These are phyloP conservation scores for Naganishia randhawae DNA, from an alignment of 768 basidiomycete genomes.

Conservation along the genomic window DNA sequence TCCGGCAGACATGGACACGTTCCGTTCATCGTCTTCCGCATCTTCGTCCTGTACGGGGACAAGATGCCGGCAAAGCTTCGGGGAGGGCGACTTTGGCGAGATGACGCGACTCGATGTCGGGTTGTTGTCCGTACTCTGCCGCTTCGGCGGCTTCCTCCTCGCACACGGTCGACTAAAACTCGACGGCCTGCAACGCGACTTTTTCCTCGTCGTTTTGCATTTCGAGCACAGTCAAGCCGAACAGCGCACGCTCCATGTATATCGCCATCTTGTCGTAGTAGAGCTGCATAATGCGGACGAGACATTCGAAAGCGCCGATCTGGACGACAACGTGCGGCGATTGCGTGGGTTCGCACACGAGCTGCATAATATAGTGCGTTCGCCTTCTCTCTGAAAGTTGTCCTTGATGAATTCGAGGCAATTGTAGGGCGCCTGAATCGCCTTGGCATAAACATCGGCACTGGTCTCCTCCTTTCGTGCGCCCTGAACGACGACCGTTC, in stretches of 20 bases:
- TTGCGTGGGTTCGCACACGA: constrained; percentile 97
- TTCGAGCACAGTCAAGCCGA: constrained; percentile 95
- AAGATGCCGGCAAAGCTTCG: constrained; percentile 93
- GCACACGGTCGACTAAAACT: constrained; percentile 99
- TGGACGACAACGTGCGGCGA: constrained; percentile 73
- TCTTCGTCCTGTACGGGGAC: constrained; percentile 87
- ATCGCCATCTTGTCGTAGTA: constrained; percentile 99
- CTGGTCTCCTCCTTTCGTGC: constrained; percentile 93
- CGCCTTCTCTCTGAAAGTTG: constrained; percentile 98
- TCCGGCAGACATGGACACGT: constrained; percentile 92
- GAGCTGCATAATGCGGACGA: constrained; percentile 92
- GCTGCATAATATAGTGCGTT: constrained; percentile 99
- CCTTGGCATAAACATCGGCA: constrained; percentile 82
- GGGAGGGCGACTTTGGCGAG: constrained; percentile 92
- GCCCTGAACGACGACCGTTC: constrained; percentile 97
- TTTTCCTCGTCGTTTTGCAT: constrained; percentile 91
- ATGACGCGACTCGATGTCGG: constrained; percentile 77
- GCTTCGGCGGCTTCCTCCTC: constrained; percentile 98
- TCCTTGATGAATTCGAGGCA: constrained; percentile 96
- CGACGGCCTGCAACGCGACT: constrained; percentile 92
- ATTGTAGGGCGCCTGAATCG: constrained; percentile 86
- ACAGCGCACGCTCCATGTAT: constrained; percentile 98
- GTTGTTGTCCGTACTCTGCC: constrained; percentile 68
- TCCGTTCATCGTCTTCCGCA: constrained; percentile 98
- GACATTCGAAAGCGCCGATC: constrained; percentile 91